A percentile compares a stretch with the other conserved stretches of the same genome.
phyloP scores from a whole-genome alignment of 352 stramenopile genomes.

The Globisporangium barbulae region DNA sequence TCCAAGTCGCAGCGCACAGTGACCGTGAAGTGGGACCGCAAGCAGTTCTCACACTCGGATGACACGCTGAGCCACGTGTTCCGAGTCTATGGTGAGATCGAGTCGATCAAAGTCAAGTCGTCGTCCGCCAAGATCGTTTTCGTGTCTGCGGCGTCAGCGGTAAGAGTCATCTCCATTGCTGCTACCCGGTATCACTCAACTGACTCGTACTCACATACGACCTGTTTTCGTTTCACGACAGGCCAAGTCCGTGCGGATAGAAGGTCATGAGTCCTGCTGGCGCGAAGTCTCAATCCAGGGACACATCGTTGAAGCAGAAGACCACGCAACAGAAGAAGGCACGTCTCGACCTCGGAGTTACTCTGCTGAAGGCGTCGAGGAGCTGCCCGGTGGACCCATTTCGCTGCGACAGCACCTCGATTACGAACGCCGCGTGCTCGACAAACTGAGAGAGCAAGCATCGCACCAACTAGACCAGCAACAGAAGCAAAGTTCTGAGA shows the following conservation, averaged over 20 bases:
- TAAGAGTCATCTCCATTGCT: constrained; percentile 6
- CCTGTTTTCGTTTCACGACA: constrained; percentile 13
- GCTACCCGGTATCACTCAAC: background rate
- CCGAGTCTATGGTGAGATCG: constrained; percentile 61
- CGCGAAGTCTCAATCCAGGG: constrained; percentile 68
- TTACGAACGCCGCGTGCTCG: constrained; percentile 55
- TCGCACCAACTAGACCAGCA: constrained; percentile 30
- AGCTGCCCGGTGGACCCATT: constrained; percentile 44
- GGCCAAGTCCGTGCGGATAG: constrained; percentile 57
- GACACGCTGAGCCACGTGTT: constrained; percentile 62
- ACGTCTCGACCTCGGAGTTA: constrained; percentile 9
- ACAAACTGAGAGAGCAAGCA: constrained; percentile 38
- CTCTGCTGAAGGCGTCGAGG: constrained; percentile 10
- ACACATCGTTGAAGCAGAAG: constrained; percentile 64
- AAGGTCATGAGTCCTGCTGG: constrained; percentile 70
- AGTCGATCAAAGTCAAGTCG: constrained; percentile 65
- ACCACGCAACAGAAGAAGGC: constrained; percentile 20
- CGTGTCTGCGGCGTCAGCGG: constrained; percentile 34
- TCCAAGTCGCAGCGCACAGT: constrained; percentile 70
- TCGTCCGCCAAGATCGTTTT: constrained; percentile 72
- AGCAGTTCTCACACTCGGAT: constrained; percentile 66
- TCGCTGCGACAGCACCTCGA: constrained; percentile 48
- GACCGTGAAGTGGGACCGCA: constrained; percentile 76
- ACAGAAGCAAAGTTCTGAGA: constrained; percentile 5
- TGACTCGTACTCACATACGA: background rate